These are phyloP conservation scores for Chlorella sorokiniana DNA, from an alignment of 139 green algal genomes.

Conservation along the genomic window DNA sequence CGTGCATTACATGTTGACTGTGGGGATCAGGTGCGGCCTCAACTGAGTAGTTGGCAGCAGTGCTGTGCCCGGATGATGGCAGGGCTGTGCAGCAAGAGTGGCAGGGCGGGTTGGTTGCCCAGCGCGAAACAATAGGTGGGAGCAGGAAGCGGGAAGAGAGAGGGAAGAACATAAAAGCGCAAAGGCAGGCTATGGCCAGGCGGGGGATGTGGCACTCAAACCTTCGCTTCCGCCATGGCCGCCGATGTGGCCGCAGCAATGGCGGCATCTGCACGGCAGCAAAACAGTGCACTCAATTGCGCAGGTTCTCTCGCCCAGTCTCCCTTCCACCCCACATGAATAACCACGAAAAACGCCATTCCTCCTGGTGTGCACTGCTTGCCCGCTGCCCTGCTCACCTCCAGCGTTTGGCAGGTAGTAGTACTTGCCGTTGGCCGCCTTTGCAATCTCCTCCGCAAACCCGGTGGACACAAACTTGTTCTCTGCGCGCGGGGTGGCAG, in stretches of 20 bases:
- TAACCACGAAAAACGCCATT: background rate
- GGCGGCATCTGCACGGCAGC: constrained; percentile 66
- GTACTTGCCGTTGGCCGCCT: constrained; percentile 66
- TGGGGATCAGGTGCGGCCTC: no score
- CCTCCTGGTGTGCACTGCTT: background rate
- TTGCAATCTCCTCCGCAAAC: constrained; percentile 98
- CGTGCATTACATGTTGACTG: no score
- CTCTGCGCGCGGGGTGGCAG: constrained; percentile 25
- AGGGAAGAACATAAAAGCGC: background rate
- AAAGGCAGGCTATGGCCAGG: background rate
- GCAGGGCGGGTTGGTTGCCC: background rate
- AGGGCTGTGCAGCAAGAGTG: no score
- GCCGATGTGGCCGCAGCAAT: constrained; percentile 85
- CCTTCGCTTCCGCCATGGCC: constrained; percentile 81
- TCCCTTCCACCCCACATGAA: background rate
- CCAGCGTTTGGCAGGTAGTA: constrained; percentile 97
- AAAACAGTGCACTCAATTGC: background rate
- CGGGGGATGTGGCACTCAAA: background rate
- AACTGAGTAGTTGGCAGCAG: no score
- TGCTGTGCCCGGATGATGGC: no score
- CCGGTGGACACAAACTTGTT: constrained; percentile 98
- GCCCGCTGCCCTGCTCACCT: no score
- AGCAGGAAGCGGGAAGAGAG: background rate
- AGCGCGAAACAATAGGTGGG: background rate
- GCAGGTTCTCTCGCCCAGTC: background rate